phyloP scores from a whole-genome alignment of 2,329 filamentous ascomycete species.

The Metarhizium sp. region DNA sequence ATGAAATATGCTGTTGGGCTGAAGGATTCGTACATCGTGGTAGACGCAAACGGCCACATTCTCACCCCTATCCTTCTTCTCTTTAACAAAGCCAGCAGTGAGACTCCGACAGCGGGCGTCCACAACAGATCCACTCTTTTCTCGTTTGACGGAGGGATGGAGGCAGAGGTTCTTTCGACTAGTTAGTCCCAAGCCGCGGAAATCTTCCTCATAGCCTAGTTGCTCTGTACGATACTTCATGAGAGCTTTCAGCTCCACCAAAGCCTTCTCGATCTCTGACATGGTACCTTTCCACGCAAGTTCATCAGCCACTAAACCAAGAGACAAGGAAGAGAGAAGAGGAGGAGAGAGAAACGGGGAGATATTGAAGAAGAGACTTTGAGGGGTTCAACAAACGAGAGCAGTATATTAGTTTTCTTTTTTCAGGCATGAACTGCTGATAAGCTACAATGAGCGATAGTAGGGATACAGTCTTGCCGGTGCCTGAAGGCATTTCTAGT shows the following conservation, averaged over 20 bases:
- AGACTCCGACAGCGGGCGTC: constrained; percentile 93
- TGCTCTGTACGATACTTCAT: constrained; percentile 93
- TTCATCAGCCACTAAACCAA: not conserved
- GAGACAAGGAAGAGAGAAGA: not conserved
- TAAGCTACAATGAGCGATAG: constrained; percentile 94
- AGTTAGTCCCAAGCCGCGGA: constrained; percentile 82
- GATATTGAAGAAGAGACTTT: not conserved
- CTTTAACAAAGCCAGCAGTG: constrained; percentile 93
- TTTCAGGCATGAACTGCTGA: constrained; percentile 86
- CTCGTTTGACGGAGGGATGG: constrained; percentile 89
- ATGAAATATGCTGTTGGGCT: not conserved
- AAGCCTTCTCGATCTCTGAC: constrained; percentile 98
- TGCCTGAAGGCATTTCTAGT: constrained; percentile 97
- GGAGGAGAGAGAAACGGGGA: not conserved
- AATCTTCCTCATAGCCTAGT: constrained; percentile 86
- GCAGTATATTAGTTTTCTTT: constrained; percentile 95
- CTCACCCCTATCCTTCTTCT: constrained; percentile 93
- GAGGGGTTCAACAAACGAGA: constrained; percentile 49
- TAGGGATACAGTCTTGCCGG: constrained; percentile 92
- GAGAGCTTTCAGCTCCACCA: constrained; percentile 80
- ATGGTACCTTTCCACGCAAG: constrained; percentile 58
- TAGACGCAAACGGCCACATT: constrained; percentile 92
- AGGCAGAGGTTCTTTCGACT: constrained; percentile 96
- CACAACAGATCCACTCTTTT: constrained; percentile 90
- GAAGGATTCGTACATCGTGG: constrained; percentile 59